phyloP scores from a whole-genome alignment of 345 rosid species.

The Sisymbrium altissimum region DNA sequence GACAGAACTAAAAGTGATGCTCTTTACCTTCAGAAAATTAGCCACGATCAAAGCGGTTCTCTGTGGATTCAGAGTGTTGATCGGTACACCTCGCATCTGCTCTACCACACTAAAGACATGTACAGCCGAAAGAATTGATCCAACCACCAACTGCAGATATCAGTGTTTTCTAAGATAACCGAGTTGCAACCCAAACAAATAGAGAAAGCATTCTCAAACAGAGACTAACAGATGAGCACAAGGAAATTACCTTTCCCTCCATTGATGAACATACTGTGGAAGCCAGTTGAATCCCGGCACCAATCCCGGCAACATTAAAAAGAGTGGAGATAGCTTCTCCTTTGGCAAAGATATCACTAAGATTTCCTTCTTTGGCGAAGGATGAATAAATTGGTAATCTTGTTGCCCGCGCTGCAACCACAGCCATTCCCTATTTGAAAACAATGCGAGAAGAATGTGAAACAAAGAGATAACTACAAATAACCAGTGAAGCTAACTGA shows the following conservation, averaged over 20 bases:
- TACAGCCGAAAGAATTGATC: constrained; percentile 65
- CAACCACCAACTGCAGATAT: constrained; percentile 68
- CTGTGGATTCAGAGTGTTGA: constrained; percentile 91
- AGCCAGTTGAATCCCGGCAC: constrained; percentile 84
- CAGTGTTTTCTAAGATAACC: neutral
- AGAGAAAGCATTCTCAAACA: neutral
- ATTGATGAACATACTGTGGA: constrained; percentile 82
- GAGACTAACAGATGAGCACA: neutral
- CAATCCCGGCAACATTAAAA: constrained; percentile 77
- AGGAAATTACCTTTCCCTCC: constrained; percentile 74
- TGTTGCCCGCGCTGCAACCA: constrained; percentile 96
- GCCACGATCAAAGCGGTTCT: constrained; percentile 83
- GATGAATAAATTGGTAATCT: constrained; percentile 92
- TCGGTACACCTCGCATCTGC: constrained; percentile 84
- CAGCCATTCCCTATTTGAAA: constrained; percentile 82
- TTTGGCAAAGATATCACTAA: constrained; percentile 94
- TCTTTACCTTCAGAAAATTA: constrained; percentile 69
- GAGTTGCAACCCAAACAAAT: neutral
- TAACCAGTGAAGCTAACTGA: constrained; percentile 2
- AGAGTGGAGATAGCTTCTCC: constrained; percentile 98
- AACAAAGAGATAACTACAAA: neutral
- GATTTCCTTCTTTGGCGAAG: constrained; percentile 96
- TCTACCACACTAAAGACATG: constrained; percentile 68
- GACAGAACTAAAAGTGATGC: neutral
- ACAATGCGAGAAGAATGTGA: constrained; percentile 4